These are phyloP conservation scores for Hanseniaspora lachancei DNA, from an alignment of 805 yeast species.

Conservation along the genomic window DNA sequence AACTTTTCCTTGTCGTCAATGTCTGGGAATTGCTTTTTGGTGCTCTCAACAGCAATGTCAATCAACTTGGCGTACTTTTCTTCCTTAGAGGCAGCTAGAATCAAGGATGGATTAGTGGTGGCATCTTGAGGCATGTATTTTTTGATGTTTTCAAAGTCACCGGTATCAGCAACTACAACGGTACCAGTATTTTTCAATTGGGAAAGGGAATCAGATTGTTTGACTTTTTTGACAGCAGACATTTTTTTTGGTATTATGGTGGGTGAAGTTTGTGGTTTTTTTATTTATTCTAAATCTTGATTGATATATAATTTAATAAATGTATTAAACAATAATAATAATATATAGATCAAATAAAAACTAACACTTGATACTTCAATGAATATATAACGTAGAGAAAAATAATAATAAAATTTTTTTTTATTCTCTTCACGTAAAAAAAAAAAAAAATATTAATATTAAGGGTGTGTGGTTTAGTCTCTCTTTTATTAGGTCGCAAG, in stretches of 20 bases:
- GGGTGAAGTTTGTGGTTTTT: no score
- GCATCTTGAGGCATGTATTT: slow-evolving; percentile 98
- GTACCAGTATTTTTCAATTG: slow-evolving; percentile 93
- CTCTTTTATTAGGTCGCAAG: no score
- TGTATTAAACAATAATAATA: no score
- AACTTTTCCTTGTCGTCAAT: slow-evolving; percentile 39
- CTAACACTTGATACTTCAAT: neutral
- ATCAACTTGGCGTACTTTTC: slow-evolving; percentile 77
- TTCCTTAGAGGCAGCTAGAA: slow-evolving; percentile 88
- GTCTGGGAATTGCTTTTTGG: slow-evolving; percentile 37
- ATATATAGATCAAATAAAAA: no score
- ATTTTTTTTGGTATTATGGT: slow-evolving; percentile 1
- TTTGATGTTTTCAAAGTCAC: slow-evolving; percentile 96
- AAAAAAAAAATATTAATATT: no score
- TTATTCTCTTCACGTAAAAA: no score
- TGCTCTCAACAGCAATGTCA: slow-evolving; percentile 81
- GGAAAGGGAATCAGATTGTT: slow-evolving; percentile 58
- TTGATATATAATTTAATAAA: no score
- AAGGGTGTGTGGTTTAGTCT: no score
- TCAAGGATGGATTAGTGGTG: slow-evolving; percentile 95
- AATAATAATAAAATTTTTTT: no score
- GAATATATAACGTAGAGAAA: neutral
- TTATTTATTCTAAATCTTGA: no score
- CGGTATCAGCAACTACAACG: slow-evolving; percentile 94
- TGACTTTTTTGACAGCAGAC: slow-evolving; percentile 28